A percentile compares a stretch with the other conserved stretches of the same genome.
Conservation (phyloP, 768 basidiomycete species). For the Amanita polypyramis region DNA sequence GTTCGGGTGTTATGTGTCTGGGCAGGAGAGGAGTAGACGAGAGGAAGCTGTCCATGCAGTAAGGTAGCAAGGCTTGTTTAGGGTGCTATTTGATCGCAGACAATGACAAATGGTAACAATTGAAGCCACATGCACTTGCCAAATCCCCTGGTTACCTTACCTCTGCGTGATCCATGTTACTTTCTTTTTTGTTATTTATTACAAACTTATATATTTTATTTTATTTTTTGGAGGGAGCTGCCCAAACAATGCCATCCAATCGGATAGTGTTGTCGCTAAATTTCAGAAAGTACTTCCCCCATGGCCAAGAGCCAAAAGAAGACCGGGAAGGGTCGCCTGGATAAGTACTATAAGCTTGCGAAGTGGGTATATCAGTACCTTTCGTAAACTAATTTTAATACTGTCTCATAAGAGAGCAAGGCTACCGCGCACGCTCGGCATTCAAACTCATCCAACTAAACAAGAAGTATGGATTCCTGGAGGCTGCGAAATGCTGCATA, state of each 20-base stretch:
- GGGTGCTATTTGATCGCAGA: too few species aligned
- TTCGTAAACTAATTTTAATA: slow-evolving; percentile 7
- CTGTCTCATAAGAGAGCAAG: slow-evolving; percentile 71
- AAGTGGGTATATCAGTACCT: slow-evolving; percentile 38
- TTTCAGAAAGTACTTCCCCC: not conserved
- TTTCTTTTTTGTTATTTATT: too few species aligned
- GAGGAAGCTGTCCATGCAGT: not conserved
- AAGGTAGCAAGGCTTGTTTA: not conserved
- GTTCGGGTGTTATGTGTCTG: not conserved
- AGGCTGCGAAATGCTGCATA: slow-evolving; percentile 83
- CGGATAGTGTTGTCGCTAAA: not conserved
- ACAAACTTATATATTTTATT: not conserved
- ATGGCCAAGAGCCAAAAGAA: slow-evolving; percentile 89
- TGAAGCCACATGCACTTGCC: not conserved
- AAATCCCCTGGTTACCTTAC: too few species aligned
- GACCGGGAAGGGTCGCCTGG: slow-evolving; percentile 90
- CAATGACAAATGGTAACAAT: not conserved
- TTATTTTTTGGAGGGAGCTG: not conserved
- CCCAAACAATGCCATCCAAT: slow-evolving; percentile 2
- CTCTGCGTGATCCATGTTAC: too few species aligned
- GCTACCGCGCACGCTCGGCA: slow-evolving; percentile 97
- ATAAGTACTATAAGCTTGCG: slow-evolving; percentile 96
- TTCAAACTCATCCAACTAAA: slow-evolving; percentile 99
- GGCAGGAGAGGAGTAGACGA: slow-evolving; percentile 1
- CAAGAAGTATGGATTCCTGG: slow-evolving; percentile 92